Percentiles rank a stretch among this genome's conserved stretches.
These are phyloP conservation scores for Parsonsia alboflavescens DNA, from an alignment of 257 asterid species.

Conservation along the genomic window DNA sequence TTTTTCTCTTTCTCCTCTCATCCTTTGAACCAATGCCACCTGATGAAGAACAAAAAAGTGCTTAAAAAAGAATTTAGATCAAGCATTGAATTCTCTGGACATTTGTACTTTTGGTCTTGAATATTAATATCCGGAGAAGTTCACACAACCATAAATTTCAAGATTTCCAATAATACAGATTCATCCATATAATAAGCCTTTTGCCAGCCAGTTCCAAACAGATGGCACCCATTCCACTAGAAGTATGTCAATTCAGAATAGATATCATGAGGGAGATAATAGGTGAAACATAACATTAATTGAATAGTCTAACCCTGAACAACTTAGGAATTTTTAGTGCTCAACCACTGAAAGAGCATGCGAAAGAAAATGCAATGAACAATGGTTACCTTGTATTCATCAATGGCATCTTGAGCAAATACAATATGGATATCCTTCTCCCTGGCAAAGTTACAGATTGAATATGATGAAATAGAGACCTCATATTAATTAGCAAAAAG, in stretches of 20 bases:
- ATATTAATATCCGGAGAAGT: neutral
- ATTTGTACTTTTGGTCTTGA: neutral
- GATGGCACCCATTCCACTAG: neutral
- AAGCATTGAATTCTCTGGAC: neutral
- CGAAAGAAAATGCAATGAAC: slow-evolving; percentile 9
- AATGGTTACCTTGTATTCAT: slow-evolving; percentile 79
- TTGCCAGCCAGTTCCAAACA: neutral
- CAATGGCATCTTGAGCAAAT: slow-evolving; percentile 93
- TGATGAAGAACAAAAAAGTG: neutral
- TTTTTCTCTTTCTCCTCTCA: neutral
- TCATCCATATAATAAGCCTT: neutral
- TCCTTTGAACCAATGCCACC: neutral
- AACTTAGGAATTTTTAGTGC: neutral
- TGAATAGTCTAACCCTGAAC: neutral
- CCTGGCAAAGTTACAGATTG: slow-evolving; percentile 39
- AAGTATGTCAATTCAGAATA: neutral
- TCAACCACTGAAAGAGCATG: neutral
- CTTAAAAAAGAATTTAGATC: neutral
- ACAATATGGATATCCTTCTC: slow-evolving; percentile 85
- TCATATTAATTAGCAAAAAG: neutral
- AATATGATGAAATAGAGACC: neutral
- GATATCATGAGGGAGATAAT: neutral
- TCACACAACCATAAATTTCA: neutral
- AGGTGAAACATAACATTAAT: neutral
- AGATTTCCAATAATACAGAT: neutral